Conservation (phyloP, 768 basidiomycete genomes). For the Coprinopsis cinerea region DNA sequence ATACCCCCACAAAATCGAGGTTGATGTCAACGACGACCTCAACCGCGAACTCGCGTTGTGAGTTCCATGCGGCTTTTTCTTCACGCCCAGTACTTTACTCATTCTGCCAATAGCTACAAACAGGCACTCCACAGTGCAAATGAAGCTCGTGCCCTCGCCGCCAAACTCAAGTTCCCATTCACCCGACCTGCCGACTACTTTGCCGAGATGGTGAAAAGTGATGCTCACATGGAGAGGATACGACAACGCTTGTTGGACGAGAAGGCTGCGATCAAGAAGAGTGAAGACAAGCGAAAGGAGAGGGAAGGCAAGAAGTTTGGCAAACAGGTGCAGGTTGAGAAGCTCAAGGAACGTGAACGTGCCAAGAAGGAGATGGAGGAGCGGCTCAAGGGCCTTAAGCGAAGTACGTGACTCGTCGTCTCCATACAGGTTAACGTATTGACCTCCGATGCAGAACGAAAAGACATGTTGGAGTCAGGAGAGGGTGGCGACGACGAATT, state of each 20-base stretch:
- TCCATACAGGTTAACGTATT: neutral
- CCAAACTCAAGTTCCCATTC: conserved; percentile 76
- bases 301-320: conserved; percentile 97
- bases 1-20: conserved; percentile 68
- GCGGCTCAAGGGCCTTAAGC: conserved; percentile 77
- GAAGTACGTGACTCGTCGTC: conserved; percentile 52
- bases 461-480: conserved; percentile 59
- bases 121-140: conserved; percentile 86
- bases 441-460: conserved; percentile 67
- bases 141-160: conserved; percentile 69
- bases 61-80: conserved; percentile 25
- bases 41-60: conserved; percentile 96
- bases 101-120: conserved; percentile 66
- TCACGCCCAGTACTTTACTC: neutral
- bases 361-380: conserved; percentile 93
- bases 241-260: conserved; percentile 89
- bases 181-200: conserved; percentile 92
- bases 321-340: conserved; percentile 95
- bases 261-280: conserved; percentile 78
- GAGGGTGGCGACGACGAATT: conserved; percentile 69
- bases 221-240: conserved; percentile 96
- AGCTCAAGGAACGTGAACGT: conserved; percentile 82
- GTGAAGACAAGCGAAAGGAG: conserved; percentile 87
- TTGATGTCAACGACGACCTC: conserved; percentile 82
- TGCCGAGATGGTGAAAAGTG: conserved; percentile 98